Base-by-base conservation (phyloP, 305 asterid species). In the Fraxinus floribunda region DNA sequence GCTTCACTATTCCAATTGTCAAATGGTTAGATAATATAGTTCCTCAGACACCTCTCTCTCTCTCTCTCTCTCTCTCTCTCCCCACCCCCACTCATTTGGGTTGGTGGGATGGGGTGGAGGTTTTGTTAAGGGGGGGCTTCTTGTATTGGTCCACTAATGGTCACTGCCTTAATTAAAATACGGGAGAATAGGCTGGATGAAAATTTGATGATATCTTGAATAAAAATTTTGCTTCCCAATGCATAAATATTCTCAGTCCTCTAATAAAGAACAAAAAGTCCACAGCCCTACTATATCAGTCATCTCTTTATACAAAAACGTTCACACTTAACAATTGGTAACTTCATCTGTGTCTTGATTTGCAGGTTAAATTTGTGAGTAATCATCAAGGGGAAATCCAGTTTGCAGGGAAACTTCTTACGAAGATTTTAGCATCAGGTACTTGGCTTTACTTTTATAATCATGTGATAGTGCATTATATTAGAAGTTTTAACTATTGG, bases 361-460 rank as follows among this genome's bases (percentile, higher is more conserved):
- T 80, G 85, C 90, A 92, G 97, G 85, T 77, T 77, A 92, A 89
- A 85, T 92, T 92, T 84, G 89, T 84, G 73, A 90, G 87, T 76
- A 79, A 83, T 32, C 94, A 90, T 80, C 90, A 88, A 89, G 75
- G 89, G 72, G 94, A 91, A 83, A 79, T 91, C 78, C 89, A 88
- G 79, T 82, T 91, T 52, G 92, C 89, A 55, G 89, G 88, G 89
- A 22, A 85, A 11, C 75, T 94, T 79, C 38, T 91, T 73, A 20
- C 39, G 52, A 92, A 85, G 91, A 83, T 89, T 79, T 62, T 86
- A n/a, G 7, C 82, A 20, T 79, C 95, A 87, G 98, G 98, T 94
- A 86, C 75, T 68, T 29, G 38, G 73, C 38, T 1, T 78, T 71
- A 62, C 75, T 79, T 49, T 38, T 79, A 18, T 32, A 75, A 57